These are phyloP conservation scores for Setomelanomma holmii DNA, from an alignment of 2,329 filamentous ascomycete species.

Conservation along the genomic window DNA sequence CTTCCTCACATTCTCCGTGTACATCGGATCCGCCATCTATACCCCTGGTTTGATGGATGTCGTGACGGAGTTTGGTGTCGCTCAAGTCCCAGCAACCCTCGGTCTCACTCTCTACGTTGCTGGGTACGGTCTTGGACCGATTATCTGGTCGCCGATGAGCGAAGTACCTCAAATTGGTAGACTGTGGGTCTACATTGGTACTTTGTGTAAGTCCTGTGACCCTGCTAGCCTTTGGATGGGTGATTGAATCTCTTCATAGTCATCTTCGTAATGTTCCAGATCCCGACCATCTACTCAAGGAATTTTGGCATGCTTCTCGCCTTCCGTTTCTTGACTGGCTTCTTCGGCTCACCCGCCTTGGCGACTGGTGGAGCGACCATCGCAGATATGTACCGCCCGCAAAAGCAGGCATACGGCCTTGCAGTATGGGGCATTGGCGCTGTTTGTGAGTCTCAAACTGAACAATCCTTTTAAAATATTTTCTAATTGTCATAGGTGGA, in stretches of 20 bases:
- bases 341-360: constrained; percentile 55
- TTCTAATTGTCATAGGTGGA: constrained; percentile 32
- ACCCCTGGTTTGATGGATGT: constrained; percentile 53
- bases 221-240: rapidly evolving
- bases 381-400: constrained; percentile 53
- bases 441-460: constrained; percentile 25
- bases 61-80: constrained; percentile 61
- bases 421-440: constrained; percentile 51
- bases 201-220: constrained; percentile 15
- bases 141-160: constrained; percentile 52
- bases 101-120: constrained; percentile 50
- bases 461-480: no score
- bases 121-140: constrained; percentile 44
- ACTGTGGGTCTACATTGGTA: constrained; percentile 42
- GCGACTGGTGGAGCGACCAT: constrained; percentile 57
- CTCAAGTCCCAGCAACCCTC: constrained; percentile 54
- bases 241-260: constrained; percentile 21
- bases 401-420: constrained; percentile 50
- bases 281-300: constrained; percentile 53
- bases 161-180: constrained; percentile 59
- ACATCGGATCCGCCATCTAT: constrained; percentile 62
- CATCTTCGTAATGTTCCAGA: constrained; percentile 57
- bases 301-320: constrained; percentile 61
- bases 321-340: constrained; percentile 59
- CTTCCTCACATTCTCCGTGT: constrained; percentile 60